phyloP scores from a whole-genome alignment of 805 yeast genomes.

The Yarrowia sp. region DNA sequence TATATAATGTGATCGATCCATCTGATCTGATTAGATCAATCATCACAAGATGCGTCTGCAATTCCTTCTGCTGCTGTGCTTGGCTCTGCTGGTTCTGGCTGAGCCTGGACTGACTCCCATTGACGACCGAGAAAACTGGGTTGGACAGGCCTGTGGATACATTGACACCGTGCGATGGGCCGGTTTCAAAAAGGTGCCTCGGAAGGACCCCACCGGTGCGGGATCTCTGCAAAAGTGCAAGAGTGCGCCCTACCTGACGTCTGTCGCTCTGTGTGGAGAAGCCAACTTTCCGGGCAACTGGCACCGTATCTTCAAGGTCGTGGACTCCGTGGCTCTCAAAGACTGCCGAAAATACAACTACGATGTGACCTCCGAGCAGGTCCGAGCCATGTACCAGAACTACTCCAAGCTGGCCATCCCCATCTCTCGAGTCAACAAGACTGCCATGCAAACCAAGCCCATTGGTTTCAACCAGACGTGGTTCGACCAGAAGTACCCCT shows the following conservation, averaged over 20 bases:
- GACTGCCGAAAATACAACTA: slow-evolving; percentile 12
- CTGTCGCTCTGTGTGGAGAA: slow-evolving; percentile 22
- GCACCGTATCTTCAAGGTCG: slow-evolving; percentile 25
- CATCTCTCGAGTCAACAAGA: slow-evolving; percentile 1
- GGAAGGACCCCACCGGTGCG: slow-evolving; percentile 1
- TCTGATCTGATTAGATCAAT: slow-evolving; percentile 18
- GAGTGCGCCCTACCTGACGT: slow-evolving; percentile 6
- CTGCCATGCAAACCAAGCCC: slow-evolving; percentile 21
- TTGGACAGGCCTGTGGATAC: slow-evolving; percentile 19
- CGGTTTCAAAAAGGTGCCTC: slow-evolving; percentile 13
- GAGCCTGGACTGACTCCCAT: slow-evolving; percentile 16
- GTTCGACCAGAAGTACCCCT: slow-evolving; percentile 13
- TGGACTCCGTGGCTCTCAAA: slow-evolving; percentile 7
- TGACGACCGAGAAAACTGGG: slow-evolving; percentile 23
- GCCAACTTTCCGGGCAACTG: slow-evolving; percentile 13
- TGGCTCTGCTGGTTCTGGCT: slow-evolving; percentile 2
- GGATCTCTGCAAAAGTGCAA: slow-evolving; percentile 27
- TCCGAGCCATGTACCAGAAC: slow-evolving; percentile 8
- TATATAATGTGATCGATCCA: neutral
- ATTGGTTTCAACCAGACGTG: slow-evolving; percentile 24
- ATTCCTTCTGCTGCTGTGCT: neutral
- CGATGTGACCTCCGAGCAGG: slow-evolving; percentile 11
- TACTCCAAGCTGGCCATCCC: slow-evolving; percentile 7
- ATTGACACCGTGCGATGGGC: slow-evolving; percentile 8
- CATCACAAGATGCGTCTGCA: slow-evolving; percentile 11